Base-by-base conservation (phyloP, 2,329 filamentous ascomycete species). In the Cladophialophora yegresii region DNA sequence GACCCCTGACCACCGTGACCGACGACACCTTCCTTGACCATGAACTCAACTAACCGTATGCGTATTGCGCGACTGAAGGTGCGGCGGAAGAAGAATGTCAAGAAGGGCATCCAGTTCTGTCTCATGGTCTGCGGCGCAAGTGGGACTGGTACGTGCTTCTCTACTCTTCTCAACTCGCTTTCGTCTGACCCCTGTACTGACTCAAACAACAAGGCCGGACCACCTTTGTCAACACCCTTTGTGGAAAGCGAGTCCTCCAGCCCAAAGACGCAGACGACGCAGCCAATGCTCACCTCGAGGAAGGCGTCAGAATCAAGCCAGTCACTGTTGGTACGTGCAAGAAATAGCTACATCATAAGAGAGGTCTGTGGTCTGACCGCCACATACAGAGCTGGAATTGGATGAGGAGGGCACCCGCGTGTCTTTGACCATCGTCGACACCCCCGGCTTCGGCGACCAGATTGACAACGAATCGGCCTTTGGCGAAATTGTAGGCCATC, bases 21-120 rank as follows among this genome's bases (percentile, higher is more conserved):
- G 12, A 22, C 54, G 16, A 30, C 51, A 57, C 58, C n/a, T 45
- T 13, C 16, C 10, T 16, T 47, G 9, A 54, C 28, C 23, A 65
- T 67, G 64, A 60, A 61, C 50, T 67, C 64, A 55, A 63, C 68
- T 67, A 67, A 67, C 50, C 60, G 43, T 22, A 61, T 67, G 64
- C 66, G 61, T 60, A 36, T 63, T 49, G 62, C 58, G 56, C 79
- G 92, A 88, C 91, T 96, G 81, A 95, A 96, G 90, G 93, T 97
- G 79, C 93, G 95, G 83, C 90, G 92, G 82, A 99, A 99, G 93
- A 99, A 99, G 91, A 98, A 99, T 87, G 93, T 99, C 83, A 97
- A 97, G 90, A 97, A 97, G 87, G 95, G 95, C 78, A 98, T 99
- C 77, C 95, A 99, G 85, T 99, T 99, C 85, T 98, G 93, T 81